Conservation (phyloP, 1,139 yeast species). For the Casaregolazyma suthepensis region DNA sequence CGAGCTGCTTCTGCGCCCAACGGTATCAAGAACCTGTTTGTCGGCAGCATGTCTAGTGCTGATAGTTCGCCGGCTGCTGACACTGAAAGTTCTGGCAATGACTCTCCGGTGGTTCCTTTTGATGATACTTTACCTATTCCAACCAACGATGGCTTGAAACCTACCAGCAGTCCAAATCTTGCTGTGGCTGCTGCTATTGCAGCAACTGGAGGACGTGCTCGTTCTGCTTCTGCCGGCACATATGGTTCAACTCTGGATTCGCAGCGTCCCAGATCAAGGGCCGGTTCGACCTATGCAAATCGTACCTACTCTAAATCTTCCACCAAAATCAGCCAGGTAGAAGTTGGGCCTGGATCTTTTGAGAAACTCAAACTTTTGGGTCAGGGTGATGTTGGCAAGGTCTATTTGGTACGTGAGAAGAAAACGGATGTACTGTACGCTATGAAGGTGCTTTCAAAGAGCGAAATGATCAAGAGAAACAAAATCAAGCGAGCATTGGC, state of each 20-base stretch:
- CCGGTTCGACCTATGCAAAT: conserved; percentile 22
- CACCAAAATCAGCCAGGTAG: conserved; percentile 66
- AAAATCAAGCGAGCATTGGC: conserved; percentile 92
- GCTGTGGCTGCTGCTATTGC: conserved; percentile 11
- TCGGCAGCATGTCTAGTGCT: conserved; percentile 15
- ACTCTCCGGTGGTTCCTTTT: not conserved
- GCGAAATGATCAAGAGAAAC: conserved; percentile 91
- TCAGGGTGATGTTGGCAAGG: conserved; percentile 97
- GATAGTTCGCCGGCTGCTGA: conserved; percentile 6
- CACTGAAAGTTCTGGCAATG: not conserved
- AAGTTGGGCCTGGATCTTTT: conserved; percentile 80
- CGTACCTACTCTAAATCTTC: conserved; percentile 60
- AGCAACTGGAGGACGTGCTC: conserved; percentile 7
- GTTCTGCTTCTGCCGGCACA: not conserved
- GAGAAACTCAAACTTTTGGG: conserved; percentile 86
- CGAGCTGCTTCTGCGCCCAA: conserved; percentile 82
- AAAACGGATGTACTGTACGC: conserved; percentile 72
- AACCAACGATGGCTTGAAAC: not conserved
- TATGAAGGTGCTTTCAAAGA: conserved; percentile 83
- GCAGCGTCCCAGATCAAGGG: conserved; percentile 29
- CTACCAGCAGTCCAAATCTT: conserved; percentile 1
- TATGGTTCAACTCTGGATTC: conserved; percentile 8
- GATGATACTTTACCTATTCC: conserved; percentile 3
- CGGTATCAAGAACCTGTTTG: conserved; percentile 35
- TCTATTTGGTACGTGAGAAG: conserved; percentile 82